These are phyloP conservation scores for Eutrema yunnanense DNA, from an alignment of 345 rosid genomes.

Conservation along the genomic window DNA sequence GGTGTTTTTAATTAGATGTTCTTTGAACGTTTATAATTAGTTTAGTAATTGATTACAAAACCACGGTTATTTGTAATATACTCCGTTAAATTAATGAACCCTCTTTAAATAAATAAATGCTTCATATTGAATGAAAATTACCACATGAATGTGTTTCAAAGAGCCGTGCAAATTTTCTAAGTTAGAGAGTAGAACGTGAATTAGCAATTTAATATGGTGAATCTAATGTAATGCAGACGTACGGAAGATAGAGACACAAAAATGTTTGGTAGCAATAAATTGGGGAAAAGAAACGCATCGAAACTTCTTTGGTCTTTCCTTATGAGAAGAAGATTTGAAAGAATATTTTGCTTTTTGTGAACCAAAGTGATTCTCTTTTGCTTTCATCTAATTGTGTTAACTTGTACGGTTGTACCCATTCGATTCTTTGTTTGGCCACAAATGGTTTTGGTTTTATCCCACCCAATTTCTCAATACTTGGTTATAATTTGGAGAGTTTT, in stretches of 20 bases:
- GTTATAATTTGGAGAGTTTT: background rate
- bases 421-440: background rate
- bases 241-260: background rate
- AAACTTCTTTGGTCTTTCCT: conserved; percentile 13
- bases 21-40: background rate
- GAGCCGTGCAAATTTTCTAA: background rate
- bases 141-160: background rate
- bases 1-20: background rate
- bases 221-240: conserved; percentile 4
- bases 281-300: background rate
- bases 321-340: background rate
- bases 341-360: conserved; percentile 14
- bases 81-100: background rate
- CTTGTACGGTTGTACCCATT: conserved; percentile 16
- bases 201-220: background rate
- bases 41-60: background rate
- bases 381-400: background rate
- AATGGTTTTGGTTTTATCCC: background rate
- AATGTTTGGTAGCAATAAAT: background rate
- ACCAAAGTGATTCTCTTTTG: conserved; percentile 18
- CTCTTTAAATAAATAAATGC: background rate
- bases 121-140: background rate
- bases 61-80: background rate
- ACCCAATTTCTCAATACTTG: background rate
- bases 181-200: background rate